These are phyloP conservation scores for Aureobasidium sp. DNA, from an alignment of 2,329 filamentous ascomycete species.

Conservation along the genomic window DNA sequence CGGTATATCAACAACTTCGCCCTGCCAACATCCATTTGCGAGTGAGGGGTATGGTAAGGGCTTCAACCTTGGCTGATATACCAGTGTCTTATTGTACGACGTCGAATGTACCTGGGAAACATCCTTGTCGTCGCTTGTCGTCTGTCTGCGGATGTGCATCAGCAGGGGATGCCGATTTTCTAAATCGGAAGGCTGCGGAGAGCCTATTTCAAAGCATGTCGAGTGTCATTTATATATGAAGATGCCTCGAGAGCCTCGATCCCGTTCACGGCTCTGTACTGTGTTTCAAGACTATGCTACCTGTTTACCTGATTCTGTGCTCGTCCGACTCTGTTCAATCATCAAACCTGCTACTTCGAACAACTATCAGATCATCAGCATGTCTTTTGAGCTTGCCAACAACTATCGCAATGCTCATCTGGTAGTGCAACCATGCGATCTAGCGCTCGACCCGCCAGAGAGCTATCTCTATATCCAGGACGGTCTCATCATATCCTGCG, in stretches of 20 bases:
- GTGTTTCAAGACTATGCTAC: background rate
- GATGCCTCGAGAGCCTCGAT: background rate
- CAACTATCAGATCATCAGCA: conserved; percentile 12
- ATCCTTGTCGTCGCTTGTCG: background rate
- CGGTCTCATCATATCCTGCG: conserved; percentile 32
- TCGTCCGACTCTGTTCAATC: no score
- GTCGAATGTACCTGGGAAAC: no score
- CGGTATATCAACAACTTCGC: background rate
- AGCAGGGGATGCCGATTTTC: background rate
- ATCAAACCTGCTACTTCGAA: no score
- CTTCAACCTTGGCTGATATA: no score
- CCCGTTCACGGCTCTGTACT: background rate
- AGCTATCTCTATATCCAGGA: conserved; percentile 34
- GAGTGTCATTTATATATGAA: background rate
- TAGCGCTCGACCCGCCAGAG: conserved; percentile 29
- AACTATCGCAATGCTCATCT: conserved; percentile 36
- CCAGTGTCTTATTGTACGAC: no score
- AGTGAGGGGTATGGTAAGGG: background rate
- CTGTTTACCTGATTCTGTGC: no score
- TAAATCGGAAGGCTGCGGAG: background rate
- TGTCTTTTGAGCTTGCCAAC: conserved; percentile 27
- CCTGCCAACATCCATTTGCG: background rate
- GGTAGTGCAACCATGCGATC: conserved; percentile 44
- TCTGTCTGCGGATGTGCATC: background rate
- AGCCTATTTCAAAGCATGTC: background rate